Base-by-base conservation (phyloP, 768 basidiomycete species). In the Glaciozyma martinii region DNA sequence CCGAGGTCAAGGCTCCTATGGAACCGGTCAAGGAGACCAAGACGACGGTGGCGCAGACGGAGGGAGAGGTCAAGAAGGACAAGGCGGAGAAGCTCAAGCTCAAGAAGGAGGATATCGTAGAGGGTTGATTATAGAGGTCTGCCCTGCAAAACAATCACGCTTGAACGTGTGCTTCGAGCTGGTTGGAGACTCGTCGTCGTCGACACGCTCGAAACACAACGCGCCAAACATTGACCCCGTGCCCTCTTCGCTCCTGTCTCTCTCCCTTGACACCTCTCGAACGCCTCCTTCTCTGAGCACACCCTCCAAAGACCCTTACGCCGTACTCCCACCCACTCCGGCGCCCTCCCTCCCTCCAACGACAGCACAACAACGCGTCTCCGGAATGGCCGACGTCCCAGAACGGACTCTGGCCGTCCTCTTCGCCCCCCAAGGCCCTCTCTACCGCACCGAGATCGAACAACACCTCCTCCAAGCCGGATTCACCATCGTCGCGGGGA, bases 91-190 rank as follows among this genome's bases (percentile, higher is more conserved):
- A 71, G 64, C 82, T 80, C 74, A 83, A 78, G 73, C 90, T 91
- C n/a, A 84, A 90, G 75, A 92, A 94, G 78, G 94, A 95, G 79
- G 93, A 98, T 75, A 94, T 97, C 71, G 85, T 95, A 47, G 85
- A 75, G 44, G 77, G 55, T 12, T 69, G 52, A 68, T 40, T 40
- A 40, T 40, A 40, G 37, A 40, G 5, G 10, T 40, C 37, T 40
- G 7, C 37, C 15, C 37, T 13, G 37, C 25, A 43, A 27, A 18
- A 27, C 13, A 25, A 37, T 16, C n/a, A 25, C 55, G 12, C 8
- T 49, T 50, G 49, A 50, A 50, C 49, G 49, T 29, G 49, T 50
- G 15, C 13, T n/a, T n/a, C 25, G 49, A 15, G 29, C 25, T 29
- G 29, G n/a, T n/a, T n/a, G n/a, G n/a, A n/a, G n/a, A n/a, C n/a